Base-by-base conservation (phyloP, 1,139 yeast species). In the Hyphopichia khmerensis region DNA sequence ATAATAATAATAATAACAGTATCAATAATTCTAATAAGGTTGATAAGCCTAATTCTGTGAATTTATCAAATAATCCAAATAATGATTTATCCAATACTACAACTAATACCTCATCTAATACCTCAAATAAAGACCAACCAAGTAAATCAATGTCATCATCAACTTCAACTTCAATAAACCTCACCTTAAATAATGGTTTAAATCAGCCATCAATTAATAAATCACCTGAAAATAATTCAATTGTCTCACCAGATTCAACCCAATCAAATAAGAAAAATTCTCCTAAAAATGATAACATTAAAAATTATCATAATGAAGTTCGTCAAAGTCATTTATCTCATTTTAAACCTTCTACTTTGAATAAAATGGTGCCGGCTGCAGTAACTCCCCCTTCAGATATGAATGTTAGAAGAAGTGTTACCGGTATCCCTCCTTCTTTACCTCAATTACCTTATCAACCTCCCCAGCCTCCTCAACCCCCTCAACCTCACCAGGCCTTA, bases 301-400 rank as follows among this genome's bases (percentile, higher is more conserved):
- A 36, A 36, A 45, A 36, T 24, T 52, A 50, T 32, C 56, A 53
- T 42, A 42, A 43, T 30, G 56, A 53, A 9, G 45, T 51, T 6
- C 54, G 48, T 31, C 50, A 51, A 41, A 36, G 39, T 14, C 43
- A 44, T 36, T 39, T 48, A 23, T 46, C 43, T 30, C 45, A 45
- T 33, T 42, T 41, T 43, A 37, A 38, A 23, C 45, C 29, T 42
- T 40, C 32, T 26, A 34, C 30, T 32, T 16, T 19, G 32, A n/a
- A 24, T 30, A 16, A 26, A 33, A 47, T 49, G 29, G 48, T 56
- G 2, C 62, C 62, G 1, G 59, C 62, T 2, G 62, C 64, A 1
- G 64, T 59, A 3, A 50, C 54, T 2, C 67, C 66, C 2, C 67
- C 67, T 3, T 55, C 52, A 31, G 53, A 55, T 45, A 52, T 62